Conservation (phyloP, 306 rosid genomes). For the Abrus precatorius region DNA sequence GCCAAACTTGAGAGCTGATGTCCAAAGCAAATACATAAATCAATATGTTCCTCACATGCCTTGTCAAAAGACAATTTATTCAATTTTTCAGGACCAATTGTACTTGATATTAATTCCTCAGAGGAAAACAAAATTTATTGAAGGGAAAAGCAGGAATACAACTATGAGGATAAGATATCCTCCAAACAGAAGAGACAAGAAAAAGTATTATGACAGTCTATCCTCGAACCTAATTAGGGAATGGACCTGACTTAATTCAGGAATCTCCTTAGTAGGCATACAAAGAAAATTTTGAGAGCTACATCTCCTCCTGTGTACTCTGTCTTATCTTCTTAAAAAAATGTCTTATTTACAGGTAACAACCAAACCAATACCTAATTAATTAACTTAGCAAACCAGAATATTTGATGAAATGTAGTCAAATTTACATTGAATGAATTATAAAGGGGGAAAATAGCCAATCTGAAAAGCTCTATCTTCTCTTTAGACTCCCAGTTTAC, state of each 20-base stretch:
- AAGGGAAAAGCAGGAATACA: background rate
- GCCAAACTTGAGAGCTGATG: slow-evolving; percentile 19
- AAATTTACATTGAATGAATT: slow-evolving; percentile 31
- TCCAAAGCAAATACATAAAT: slow-evolving; percentile 4
- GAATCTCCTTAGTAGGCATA: slow-evolving; percentile 9
- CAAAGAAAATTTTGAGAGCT: slow-evolving; percentile 12
- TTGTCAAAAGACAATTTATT: background rate
- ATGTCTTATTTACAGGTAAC: slow-evolving; percentile 1
- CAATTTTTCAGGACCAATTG: background rate
- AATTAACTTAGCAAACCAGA: slow-evolving; percentile 29
- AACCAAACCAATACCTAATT: background rate
- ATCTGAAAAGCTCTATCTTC: slow-evolving; percentile 35
- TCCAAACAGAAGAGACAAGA: slow-evolving; percentile 15
- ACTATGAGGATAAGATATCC: slow-evolving; percentile 19
- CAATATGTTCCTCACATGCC: background rate
- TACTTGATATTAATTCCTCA: background rate
- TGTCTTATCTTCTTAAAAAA: background rate
- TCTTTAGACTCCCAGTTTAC: slow-evolving; percentile 17
- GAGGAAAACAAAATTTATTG: background rate
- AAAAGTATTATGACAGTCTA: background rate
- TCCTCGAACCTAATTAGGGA: slow-evolving; percentile 22
- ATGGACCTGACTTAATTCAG: background rate
- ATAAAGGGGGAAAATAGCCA: slow-evolving; percentile 17
- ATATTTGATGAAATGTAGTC: slow-evolving; percentile 19
- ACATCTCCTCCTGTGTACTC: slow-evolving; percentile 15